Percentiles rank a stretch among this genome's conserved stretches.
Evolutionary conservation across 2,329 filamentous ascomycete genomes (phyloP).

Genomic region (Nemania abortiva): DNA sequence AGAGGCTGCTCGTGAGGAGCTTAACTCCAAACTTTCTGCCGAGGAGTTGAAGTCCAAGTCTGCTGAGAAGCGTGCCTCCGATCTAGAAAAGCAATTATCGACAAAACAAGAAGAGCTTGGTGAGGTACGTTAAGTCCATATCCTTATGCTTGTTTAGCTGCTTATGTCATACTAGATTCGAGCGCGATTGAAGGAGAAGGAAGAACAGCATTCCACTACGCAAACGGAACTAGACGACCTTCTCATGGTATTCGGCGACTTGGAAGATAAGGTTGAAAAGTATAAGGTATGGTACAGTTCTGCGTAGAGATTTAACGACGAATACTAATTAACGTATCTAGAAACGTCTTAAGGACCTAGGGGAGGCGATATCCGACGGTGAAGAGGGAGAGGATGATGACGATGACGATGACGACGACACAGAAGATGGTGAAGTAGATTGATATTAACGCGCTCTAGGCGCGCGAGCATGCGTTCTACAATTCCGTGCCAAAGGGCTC

Average conservation of each 20-base stretch:
- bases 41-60: slow-evolving; percentile 53
- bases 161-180: slow-evolving; percentile 47
- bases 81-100: slow-evolving; percentile 62
- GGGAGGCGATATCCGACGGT: slow-evolving; percentile 79
- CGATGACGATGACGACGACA: slow-evolving; percentile 60
- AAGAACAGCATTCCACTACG: slow-evolving; percentile 71
- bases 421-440: slow-evolving; percentile 47
- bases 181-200: slow-evolving; percentile 59
- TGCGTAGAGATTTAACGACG: not conserved
- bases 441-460: slow-evolving; percentile 32
- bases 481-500: not conserved
- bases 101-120: slow-evolving; percentile 51
- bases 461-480: slow-evolving; percentile 5
- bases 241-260: slow-evolving; percentile 82
- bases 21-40: slow-evolving; percentile 52
- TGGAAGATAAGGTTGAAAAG: slow-evolving; percentile 80
- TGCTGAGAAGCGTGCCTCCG: slow-evolving; percentile 60
- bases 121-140: slow-evolving; percentile 40
- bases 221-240: slow-evolving; percentile 85
- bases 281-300: slow-evolving; percentile 73
- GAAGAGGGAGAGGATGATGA: slow-evolving; percentile 71
- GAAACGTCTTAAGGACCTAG: slow-evolving; percentile 73
- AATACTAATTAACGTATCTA: slow-evolving; percentile 50
- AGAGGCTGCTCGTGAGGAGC: slow-evolving; percentile 65
- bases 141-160: slow-evolving; percentile 15